phyloP scores from a whole-genome alignment of 352 stramenopile genomes.

The Globisporangium emineosum region DNA sequence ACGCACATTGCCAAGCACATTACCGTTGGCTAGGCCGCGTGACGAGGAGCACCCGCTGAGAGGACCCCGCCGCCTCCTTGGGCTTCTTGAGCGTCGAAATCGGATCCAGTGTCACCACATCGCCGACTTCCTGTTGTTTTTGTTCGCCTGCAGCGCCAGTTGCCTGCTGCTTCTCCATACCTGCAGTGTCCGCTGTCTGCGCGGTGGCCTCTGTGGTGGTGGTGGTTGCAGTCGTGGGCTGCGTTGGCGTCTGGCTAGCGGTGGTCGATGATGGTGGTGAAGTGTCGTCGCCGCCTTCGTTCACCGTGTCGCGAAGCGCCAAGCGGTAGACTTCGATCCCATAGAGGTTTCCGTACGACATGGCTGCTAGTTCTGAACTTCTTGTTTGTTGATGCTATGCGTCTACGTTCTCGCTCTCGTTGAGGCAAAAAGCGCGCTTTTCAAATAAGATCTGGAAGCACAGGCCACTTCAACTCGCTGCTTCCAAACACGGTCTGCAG shows the following conservation, averaged over 20 bases:
- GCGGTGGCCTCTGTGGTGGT: background rate
- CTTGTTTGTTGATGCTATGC: background rate
- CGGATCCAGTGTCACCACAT: constrained; percentile 14
- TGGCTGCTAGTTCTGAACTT: background rate
- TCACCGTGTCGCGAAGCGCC: constrained; percentile 59
- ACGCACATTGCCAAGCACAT: background rate
- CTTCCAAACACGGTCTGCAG: background rate
- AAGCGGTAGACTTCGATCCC: constrained; percentile 70
- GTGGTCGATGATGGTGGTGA: background rate
- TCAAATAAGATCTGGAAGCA: background rate
- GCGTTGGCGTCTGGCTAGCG: background rate
- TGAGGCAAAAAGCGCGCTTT: background rate
- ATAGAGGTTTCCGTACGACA: constrained; percentile 19
- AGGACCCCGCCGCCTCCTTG: constrained; percentile 15
- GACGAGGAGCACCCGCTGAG: constrained; percentile 62
- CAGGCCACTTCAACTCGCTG: constrained; percentile 5
- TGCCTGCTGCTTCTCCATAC: background rate
- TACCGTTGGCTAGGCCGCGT: constrained; percentile 69
- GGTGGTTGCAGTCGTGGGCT: background rate
- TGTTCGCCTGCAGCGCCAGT: constrained; percentile 1
- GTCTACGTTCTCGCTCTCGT: background rate
- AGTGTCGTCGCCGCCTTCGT: constrained; percentile 44
- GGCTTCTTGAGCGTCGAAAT: constrained; percentile 2
- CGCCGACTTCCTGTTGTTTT: constrained; percentile 15
- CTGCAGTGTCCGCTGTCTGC: background rate